phyloP scores from a whole-genome alignment of 1,284 basidiomycete genomes.

The Ganoderma lucidum region DNA sequence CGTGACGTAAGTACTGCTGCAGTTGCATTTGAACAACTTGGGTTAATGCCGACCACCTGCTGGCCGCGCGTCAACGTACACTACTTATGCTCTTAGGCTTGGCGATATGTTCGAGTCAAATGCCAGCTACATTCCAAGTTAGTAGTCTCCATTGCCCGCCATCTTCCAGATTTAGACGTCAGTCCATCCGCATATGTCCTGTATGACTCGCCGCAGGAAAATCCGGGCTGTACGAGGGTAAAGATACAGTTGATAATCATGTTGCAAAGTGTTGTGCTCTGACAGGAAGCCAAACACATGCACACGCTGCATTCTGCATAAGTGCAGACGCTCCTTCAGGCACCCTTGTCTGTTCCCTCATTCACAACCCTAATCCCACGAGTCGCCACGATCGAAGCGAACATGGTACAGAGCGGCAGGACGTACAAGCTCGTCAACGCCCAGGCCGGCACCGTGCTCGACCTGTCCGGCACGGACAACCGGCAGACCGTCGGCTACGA shows the following conservation, averaged over 20 bases:
- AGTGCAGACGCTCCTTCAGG: background rate
- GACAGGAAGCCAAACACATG: background rate
- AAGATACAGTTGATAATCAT: background rate
- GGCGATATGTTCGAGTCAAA: too few species aligned
- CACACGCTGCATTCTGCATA: background rate
- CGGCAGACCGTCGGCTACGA: slow-evolving; percentile 56
- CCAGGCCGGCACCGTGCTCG: slow-evolving; percentile 57
- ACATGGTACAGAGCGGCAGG: slow-evolving; percentile 17
- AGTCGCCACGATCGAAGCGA: background rate
- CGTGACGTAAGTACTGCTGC: too few species aligned
- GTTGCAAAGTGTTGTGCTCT: background rate
- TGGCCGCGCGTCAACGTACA: too few species aligned
- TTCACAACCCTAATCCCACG: too few species aligned
- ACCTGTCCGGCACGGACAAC: slow-evolving; percentile 57
- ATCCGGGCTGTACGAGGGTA: background rate
- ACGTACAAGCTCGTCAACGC: slow-evolving; percentile 57
- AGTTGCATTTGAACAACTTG: too few species aligned
- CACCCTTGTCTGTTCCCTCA: too few species aligned
- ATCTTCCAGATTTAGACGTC: background rate
- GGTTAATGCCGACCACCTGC: too few species aligned
- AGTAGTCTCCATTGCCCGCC: background rate
- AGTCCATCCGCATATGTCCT: background rate
- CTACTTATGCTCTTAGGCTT: too few species aligned
- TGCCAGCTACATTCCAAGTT: too few species aligned
- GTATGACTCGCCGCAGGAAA: background rate